Evolutionary conservation across 2,329 filamentous ascomycete species (phyloP), one percentile per base, ranked within the genome.

Genomic region (Emericellopsis atlantica): DNA sequence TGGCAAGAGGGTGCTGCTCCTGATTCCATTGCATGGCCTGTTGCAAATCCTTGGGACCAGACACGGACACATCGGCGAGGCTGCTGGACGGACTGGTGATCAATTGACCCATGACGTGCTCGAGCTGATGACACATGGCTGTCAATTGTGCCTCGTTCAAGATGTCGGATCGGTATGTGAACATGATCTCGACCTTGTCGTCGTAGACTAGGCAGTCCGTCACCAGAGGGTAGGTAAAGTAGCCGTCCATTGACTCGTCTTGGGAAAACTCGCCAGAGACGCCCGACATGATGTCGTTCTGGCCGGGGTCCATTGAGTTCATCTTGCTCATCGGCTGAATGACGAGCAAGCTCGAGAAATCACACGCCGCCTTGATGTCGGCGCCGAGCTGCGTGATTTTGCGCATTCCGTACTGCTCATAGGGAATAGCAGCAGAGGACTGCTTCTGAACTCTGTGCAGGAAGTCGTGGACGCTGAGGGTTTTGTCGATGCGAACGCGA

Each of bases 21-120:
- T 23, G 18, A 6, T 37, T 37, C 45, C 70, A 43, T 67, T 69
- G 47, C 65, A 62, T 12, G 39, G 15, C 16, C 15, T 32, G 11
- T 32, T 32, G 31, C 31, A 32, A 3, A 21, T 21, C 18, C 18
- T 21, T 21, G 18, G 18, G 18, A 21, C 18, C 18, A 5, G 18
- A 21, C 18, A 21, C 18, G 18, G 18, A 21, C 18, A 21, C 18
- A 5, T 21, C 18, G 18, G 18, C 18, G 18, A 21, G 18, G 5
- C 18, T 21, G 18, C 18, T 21, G 18, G 18, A 21, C 3, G 18
- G 18, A 21, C 18, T 21, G 18, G 18, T 21, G 18, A 21, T 12
- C 26, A 9, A 29, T 29, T 12, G 26, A 12, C 8, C 26, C 26
- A 42, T 35, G 16, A 42, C 35, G 22, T 42, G 35, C n/a, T 38